phyloP scores from a whole-genome alignment of 805 yeast species.

The Candida manassasensis region DNA sequence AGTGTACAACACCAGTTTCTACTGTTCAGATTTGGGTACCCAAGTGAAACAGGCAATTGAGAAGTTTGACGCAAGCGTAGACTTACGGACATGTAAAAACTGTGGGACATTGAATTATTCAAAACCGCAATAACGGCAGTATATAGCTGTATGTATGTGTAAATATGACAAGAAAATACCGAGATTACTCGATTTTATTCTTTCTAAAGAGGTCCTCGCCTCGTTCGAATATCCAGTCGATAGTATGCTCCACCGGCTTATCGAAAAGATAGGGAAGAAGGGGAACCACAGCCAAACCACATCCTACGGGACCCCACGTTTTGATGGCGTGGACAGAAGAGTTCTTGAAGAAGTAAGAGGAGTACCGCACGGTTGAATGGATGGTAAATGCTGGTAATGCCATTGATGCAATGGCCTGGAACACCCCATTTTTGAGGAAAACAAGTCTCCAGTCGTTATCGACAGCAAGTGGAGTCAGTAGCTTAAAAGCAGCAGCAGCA shows the following conservation, averaged over 20 bases:
- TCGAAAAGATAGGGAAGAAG: constrained; percentile 73
- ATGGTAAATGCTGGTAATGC: constrained; percentile 84
- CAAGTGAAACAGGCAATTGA: constrained; percentile 83
- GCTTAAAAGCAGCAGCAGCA: constrained; percentile 31
- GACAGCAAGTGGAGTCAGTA: constrained; percentile 20
- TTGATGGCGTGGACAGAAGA: constrained; percentile 43
- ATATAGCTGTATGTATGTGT: not conserved
- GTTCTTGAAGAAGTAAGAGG: constrained; percentile 59
- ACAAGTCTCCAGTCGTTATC: constrained; percentile 65
- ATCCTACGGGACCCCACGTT: constrained; percentile 72
- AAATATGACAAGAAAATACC: not conserved
- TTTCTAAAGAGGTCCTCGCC: constrained; percentile 33
- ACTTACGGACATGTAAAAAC: constrained; percentile 63
- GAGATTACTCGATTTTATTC: constrained; percentile 2
- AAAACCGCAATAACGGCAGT: constrained; percentile 38
- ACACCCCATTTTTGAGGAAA: constrained; percentile 66
- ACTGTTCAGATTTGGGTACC: constrained; percentile 79
- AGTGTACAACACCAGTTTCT: constrained; percentile 66
- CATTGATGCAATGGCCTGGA: constrained; percentile 81
- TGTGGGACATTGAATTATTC: constrained; percentile 75
- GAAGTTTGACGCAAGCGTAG: constrained; percentile 57
- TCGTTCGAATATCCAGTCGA: constrained; percentile 57
- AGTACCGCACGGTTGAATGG: constrained; percentile 69
- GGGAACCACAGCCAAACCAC: constrained; percentile 76
- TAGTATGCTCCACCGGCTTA: constrained; percentile 71